Conservation (phyloP, 1,139 yeast genomes). For the Taphrina pruni region DNA sequence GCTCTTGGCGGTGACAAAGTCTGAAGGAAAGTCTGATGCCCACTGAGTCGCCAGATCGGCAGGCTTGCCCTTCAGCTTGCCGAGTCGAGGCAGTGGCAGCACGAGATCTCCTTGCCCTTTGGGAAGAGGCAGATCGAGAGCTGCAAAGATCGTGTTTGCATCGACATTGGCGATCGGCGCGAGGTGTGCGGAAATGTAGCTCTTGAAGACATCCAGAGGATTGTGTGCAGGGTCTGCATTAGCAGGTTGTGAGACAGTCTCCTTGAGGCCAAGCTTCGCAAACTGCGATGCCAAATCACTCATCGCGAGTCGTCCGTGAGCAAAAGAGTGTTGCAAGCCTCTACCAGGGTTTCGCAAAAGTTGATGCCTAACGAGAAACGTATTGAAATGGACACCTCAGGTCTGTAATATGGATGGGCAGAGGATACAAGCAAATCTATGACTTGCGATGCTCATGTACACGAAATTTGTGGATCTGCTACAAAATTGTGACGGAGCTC, state of each 20-base stretch:
- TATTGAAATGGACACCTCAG: not conserved
- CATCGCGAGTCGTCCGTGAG: constrained; percentile 1
- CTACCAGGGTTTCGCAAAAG: not conserved
- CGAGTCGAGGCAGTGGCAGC: constrained; percentile 89
- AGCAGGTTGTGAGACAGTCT: constrained; percentile 48
- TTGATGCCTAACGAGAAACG: not conserved
- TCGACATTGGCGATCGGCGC: constrained; percentile 75
- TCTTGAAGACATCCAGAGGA: constrained; percentile 82
- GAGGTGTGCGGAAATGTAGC: constrained; percentile 82
- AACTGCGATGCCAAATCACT: constrained; percentile 23
- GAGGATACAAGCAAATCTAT: not conserved
- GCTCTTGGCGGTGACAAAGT: constrained; percentile 57
- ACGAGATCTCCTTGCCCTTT: constrained; percentile 85
- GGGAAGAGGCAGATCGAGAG: constrained; percentile 77
- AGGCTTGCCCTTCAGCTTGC: constrained; percentile 85
- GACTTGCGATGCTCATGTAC: constrained; percentile 1
- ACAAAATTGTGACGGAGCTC: constrained; percentile 5
- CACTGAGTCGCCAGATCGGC: constrained; percentile 84
- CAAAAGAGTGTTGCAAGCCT: not conserved
- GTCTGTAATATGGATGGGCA: not conserved
- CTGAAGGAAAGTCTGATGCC: constrained; percentile 57
- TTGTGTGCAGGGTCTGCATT: constrained; percentile 74
- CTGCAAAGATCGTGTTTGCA: constrained; percentile 71
- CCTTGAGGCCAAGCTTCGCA: constrained; percentile 29
- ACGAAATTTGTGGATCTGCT: constrained; percentile 11